Evolutionary conservation across 352 stramenopile genomes (phyloP), one percentile per base, ranked within the genome.

Genomic region (Globisporangium perplexum): DNA sequence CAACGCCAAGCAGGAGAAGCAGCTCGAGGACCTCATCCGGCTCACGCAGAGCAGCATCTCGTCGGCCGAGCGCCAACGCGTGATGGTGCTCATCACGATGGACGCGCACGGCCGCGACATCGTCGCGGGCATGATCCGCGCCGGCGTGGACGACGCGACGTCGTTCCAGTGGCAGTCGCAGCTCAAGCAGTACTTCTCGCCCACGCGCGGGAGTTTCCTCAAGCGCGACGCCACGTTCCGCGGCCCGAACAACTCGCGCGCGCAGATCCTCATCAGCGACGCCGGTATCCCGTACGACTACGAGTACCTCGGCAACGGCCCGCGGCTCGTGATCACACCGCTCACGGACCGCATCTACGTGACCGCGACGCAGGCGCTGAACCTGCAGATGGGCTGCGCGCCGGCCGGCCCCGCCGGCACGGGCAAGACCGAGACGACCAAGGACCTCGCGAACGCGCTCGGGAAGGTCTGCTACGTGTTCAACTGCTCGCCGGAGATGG

Each of bases 261-360:
- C 86, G 22, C 74, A 93, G 50, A 96, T 96, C 51, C 60, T 95
- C 7, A 98, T 98, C 53, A 94, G 83, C 53, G 91, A 97, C 59
- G 95, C 95, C 23, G 86, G 88, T 26, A 88, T 98, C 59, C 88
- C 92, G 12, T 98, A 98, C 62, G 92, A 98, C 63, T 98, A 98
- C 71, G 95, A 98, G 59, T 98, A 98, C 67, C 72, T 98, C 0
- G 95, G 95, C 28, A 98, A 98, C 60, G 91, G 94, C 0, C 85
- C 90, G 18, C 79, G 94, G 2, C 75, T 98, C 17, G 94, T 98
- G 47, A 98, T 98, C 59, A 98, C 95, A 20, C 92, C 94, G 12
- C 65, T 98, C 15, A 98, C 94, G 20, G 95, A 98, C 86, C 89
- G 95, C 51, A 98, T 98, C 51, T 98, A 98, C 69, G 90, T 98